Evolutionary conservation across 2,329 filamentous ascomycete species (phyloP).

Genomic region (Neopestalotiopsis sp.): DNA sequence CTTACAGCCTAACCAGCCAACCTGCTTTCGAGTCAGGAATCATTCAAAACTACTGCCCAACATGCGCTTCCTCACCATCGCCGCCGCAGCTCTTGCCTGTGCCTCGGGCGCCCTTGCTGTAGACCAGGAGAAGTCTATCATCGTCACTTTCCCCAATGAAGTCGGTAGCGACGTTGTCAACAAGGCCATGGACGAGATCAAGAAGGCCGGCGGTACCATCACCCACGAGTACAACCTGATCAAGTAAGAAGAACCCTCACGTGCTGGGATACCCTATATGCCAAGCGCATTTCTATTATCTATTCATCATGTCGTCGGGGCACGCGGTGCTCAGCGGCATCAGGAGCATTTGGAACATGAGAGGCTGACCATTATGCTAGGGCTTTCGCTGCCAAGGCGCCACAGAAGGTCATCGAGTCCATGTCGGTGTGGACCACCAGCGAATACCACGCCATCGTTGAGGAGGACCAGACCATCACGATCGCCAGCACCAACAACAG

Average conservation of each 20-base stretch:
- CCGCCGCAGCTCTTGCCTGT: slow-evolving; percentile 62
- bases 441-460: slow-evolving; percentile 69
- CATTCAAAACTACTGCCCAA: slow-evolving; percentile 12
- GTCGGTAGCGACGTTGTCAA: slow-evolving; percentile 72
- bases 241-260: slow-evolving; percentile 57
- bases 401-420: slow-evolving; percentile 70
- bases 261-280: not conserved
- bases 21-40: not conserved
- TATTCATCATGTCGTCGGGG: not conserved
- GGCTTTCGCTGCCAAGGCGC: slow-evolving; percentile 78
- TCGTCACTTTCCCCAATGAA: slow-evolving; percentile 77
- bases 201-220: slow-evolving; percentile 74
- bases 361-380: slow-evolving; percentile 45
- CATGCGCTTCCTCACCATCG: slow-evolving; percentile 66
- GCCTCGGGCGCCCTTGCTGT: slow-evolving; percentile 66
- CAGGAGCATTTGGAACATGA: not conserved
- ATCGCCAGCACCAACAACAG: slow-evolving; percentile 35
- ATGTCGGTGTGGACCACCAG: slow-evolving; percentile 62
- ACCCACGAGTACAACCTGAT: slow-evolving; percentile 77
- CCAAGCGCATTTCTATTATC: not conserved
- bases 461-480: slow-evolving; percentile 76
- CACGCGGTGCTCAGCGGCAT: not conserved
- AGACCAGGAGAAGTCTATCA: slow-evolving; percentile 73
- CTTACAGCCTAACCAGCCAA: not conserved
- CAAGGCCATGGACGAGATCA: slow-evolving; percentile 74